Conservation (phyloP, 352 stramenopile genomes). For the Thalassiosira livingstoniorum region DNA sequence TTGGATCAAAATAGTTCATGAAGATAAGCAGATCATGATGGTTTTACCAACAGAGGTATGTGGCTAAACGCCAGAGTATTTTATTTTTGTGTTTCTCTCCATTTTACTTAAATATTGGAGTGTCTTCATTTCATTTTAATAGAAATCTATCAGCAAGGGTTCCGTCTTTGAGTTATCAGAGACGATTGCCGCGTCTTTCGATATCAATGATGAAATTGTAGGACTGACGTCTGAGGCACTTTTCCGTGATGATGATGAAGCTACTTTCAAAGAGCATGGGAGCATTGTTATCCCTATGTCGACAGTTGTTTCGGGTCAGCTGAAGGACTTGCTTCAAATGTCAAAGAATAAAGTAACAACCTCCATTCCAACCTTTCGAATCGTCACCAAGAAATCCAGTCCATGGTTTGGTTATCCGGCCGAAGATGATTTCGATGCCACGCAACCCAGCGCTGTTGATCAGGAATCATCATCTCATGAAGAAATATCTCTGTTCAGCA, state of each 20-base stretch:
- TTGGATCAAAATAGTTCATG: conserved; percentile 42
- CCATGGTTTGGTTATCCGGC: background rate
- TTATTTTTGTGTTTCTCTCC: background rate
- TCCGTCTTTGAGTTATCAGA: conserved; percentile 38
- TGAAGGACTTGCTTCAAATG: conserved; percentile 29
- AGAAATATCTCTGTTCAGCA: conserved; percentile 13
- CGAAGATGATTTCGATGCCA: conserved; percentile 1
- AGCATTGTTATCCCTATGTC: conserved; percentile 45
- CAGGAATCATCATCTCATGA: conserved; percentile 5
- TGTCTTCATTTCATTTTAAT: background rate
- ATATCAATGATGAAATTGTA: conserved; percentile 45
- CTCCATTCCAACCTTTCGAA: conserved; percentile 42
- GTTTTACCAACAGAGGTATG: conserved; percentile 31
- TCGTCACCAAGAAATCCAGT: conserved; percentile 33
- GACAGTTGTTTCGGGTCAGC: conserved; percentile 26
- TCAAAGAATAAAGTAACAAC: too few relatives aligned
- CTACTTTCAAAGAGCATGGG: conserved; percentile 42
- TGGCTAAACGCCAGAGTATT: too few relatives aligned
- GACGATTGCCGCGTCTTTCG: conserved; percentile 39
- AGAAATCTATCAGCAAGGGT: conserved; percentile 1
- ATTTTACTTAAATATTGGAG: background rate
- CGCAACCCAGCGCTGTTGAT: background rate
- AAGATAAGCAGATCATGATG: conserved; percentile 36
- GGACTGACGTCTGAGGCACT: conserved; percentile 29
- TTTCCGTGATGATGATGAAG: conserved; percentile 17